Conservation (phyloP, 805 yeast species). For the Teunomyces gatunensis region DNA sequence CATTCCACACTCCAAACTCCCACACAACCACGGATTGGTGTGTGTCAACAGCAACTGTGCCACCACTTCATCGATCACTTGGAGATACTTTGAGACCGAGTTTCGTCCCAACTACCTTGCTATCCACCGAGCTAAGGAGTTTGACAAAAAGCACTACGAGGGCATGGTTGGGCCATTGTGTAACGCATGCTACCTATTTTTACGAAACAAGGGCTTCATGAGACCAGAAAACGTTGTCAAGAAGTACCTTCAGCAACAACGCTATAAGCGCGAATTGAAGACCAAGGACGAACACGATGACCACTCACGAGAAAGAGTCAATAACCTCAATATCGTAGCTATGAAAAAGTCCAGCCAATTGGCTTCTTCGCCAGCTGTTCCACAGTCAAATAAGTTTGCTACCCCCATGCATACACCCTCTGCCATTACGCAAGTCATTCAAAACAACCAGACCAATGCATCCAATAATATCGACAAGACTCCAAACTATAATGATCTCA, state of each 20-base stretch:
- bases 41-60: conserved; percentile 43
- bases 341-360: conserved; percentile 14
- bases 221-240: conserved; percentile 46
- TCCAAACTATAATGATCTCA: conserved; percentile 34
- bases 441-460: conserved; percentile 15
- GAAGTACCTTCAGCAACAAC: conserved; percentile 44
- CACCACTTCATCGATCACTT: conserved; percentile 36
- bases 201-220: conserved; percentile 72
- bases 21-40: conserved; percentile 36
- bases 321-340: conserved; percentile 15
- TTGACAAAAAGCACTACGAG: conserved; percentile 40
- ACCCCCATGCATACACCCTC: conserved; percentile 42
- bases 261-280: conserved; percentile 37
- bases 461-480: conserved; percentile 11
- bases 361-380: conserved; percentile 27
- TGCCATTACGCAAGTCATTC: conserved; percentile 36
- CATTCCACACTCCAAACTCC: conserved; percentile 36
- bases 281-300: conserved; percentile 22
- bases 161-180: conserved; percentile 49
- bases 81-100: conserved; percentile 45
- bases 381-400: conserved; percentile 28
- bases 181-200: conserved; percentile 44
- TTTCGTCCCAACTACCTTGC: conserved; percentile 37
- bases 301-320: conserved; percentile 9
- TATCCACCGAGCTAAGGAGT: conserved; percentile 35